phyloP scores from a whole-genome alignment of 129 eudicot genomes.

The Ambrosia trifida region DNA sequence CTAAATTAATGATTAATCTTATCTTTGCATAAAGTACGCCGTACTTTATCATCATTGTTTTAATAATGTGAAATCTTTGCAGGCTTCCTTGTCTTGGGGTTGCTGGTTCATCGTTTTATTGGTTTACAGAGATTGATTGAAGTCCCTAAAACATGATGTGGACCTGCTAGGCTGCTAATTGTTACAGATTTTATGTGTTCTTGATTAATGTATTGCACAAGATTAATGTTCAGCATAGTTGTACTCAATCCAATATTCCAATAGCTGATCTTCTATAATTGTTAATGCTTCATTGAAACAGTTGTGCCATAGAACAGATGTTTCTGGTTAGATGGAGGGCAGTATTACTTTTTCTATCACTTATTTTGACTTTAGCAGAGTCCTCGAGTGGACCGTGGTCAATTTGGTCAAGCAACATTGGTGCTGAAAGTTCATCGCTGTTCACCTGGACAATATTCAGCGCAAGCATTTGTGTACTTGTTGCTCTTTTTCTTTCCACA shows the following conservation, averaged over 20 bases:
- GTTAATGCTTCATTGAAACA: slow-evolving; percentile 16
- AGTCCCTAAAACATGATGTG: slow-evolving; percentile 14
- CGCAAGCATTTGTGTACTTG: slow-evolving; percentile 71
- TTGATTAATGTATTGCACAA: slow-evolving; percentile 4
- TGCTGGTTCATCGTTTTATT: slow-evolving; percentile 11
- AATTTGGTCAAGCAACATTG: slow-evolving; percentile 41
- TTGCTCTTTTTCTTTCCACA: slow-evolving; percentile 73
- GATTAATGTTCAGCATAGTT: slow-evolving; percentile 8
- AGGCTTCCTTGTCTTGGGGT: slow-evolving; percentile 31
- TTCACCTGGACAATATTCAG: slow-evolving; percentile 72
- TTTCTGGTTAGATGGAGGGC: slow-evolving; percentile 32
- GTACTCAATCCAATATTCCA: too few species aligned
- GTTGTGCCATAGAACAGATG: slow-evolving; percentile 10
- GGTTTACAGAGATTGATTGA: slow-evolving; percentile 9
- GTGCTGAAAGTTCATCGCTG: slow-evolving; percentile 45
- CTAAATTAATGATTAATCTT: too few species aligned
- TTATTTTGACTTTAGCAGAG: slow-evolving; percentile 46
- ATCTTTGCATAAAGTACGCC: neutral
- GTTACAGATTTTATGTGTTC: neutral
- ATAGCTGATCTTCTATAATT: slow-evolving; percentile 12
- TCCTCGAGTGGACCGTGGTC: slow-evolving; percentile 50
- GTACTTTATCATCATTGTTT: neutral
- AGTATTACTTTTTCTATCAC: slow-evolving; percentile 36
- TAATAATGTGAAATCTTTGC: slow-evolving; percentile 27
- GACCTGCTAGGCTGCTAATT: slow-evolving; percentile 17